Conservation (phyloP, 2,329 filamentous ascomycete genomes). For the Aspergillus ibericus region DNA sequence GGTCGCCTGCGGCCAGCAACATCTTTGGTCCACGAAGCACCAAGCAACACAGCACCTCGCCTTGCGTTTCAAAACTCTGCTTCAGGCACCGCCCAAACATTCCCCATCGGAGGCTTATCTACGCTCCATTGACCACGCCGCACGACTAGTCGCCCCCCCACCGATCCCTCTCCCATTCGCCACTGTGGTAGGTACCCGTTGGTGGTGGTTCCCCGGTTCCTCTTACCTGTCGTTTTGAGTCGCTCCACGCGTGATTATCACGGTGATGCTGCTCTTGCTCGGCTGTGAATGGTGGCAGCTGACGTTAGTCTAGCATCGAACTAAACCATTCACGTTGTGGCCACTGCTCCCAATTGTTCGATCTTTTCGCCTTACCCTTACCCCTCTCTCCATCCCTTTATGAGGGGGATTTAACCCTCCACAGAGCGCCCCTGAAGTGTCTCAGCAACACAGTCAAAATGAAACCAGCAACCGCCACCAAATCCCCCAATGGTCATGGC, state of each 20-base stretch:
- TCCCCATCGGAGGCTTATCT: background rate
- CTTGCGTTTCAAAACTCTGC: background rate
- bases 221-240: constrained; percentile 8
- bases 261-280: constrained; percentile 1
- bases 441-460: constrained; percentile 19
- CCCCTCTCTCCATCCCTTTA: constrained; percentile 12
- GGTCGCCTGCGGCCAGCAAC: constrained; percentile 10
- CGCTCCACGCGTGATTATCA: constrained; percentile 6
- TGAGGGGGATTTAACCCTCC: constrained; percentile 12
- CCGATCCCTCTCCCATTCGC: constrained; percentile 1
- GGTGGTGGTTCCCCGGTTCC: constrained; percentile 11
- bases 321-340: background rate
- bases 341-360: constrained; percentile 1
- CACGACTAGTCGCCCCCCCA: constrained; percentile 1
- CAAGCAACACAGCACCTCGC: constrained; percentile 1
- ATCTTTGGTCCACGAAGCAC: constrained; percentile 2
- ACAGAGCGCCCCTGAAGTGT: constrained; percentile 10
- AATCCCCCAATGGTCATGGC: constrained; percentile 34
- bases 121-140: constrained; percentile 4
- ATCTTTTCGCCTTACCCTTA: background rate
- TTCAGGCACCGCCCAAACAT: constrained; percentile 7
- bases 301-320: constrained; percentile 4
- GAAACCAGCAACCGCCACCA: constrained; percentile 24
- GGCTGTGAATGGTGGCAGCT: constrained; percentile 6
- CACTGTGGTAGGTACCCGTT: constrained; percentile 11